These are phyloP conservation scores for Populus hybrid DNA, from an alignment of 441 rosid genomes.

Conservation along the genomic window DNA sequence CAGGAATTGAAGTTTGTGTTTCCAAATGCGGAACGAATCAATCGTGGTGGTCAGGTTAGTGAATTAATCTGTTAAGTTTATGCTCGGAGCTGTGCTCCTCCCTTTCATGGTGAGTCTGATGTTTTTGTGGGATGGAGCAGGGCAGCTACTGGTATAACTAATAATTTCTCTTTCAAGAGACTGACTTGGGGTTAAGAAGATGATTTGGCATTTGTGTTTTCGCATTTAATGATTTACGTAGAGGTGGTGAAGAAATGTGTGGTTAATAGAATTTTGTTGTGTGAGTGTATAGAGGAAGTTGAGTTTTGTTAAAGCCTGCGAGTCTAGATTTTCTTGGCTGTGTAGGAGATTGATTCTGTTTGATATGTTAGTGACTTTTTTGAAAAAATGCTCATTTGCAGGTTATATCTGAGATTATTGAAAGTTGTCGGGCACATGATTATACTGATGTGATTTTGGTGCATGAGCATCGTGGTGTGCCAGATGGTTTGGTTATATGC, in stretches of 20 bases:
- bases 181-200: not conserved
- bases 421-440: constrained; percentile 81
- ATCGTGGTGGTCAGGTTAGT: constrained; percentile 87
- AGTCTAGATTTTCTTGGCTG: not conserved
- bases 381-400: constrained; percentile 26
- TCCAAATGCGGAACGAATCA: constrained; percentile 76
- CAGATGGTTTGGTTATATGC: constrained; percentile 75
- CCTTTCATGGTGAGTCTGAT: too few relatives aligned
- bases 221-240: not conserved
- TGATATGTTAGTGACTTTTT: too few relatives aligned
- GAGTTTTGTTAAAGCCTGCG: not conserved
- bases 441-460: constrained; percentile 90
- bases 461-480: constrained; percentile 91
- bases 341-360: too few relatives aligned
- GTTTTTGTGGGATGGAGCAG: too few relatives aligned
- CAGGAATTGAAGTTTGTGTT: constrained; percentile 85
- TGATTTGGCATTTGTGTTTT: not conserved
- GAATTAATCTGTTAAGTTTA: too few relatives aligned
- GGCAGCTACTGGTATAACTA: too few relatives aligned
- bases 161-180: too few relatives aligned
- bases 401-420: constrained; percentile 90
- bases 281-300: not conserved
- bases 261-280: not conserved
- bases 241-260: not conserved
- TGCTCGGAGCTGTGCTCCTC: too few relatives aligned